Conservation (phyloP, 1,139 yeast genomes). For the Sugiyamaella grinbergsii region DNA sequence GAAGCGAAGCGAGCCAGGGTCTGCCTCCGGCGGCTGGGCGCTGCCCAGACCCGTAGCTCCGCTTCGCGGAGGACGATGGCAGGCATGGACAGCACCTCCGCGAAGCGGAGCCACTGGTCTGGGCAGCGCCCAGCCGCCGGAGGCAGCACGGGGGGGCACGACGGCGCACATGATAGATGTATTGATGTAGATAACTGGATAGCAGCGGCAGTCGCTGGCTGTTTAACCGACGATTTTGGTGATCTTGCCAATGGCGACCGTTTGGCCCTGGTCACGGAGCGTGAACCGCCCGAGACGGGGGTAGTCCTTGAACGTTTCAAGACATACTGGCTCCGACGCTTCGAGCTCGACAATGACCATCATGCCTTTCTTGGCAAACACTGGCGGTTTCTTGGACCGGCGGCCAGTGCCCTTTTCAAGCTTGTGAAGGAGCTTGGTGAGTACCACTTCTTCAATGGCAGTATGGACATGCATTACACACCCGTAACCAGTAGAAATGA, state of each 20-base stretch:
- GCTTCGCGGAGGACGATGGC: too few species aligned
- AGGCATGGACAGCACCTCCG: too few species aligned
- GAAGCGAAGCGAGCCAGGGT: conserved; percentile 13
- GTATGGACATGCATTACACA: conserved; percentile 99
- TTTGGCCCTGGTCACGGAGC: conserved; percentile 95
- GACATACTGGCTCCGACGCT: conserved; percentile 82
- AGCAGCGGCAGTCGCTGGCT: conserved; percentile 2
- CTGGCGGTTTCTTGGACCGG: conserved; percentile 94
- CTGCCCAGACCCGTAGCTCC: too few species aligned
- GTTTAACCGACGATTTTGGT: conserved; percentile 44
- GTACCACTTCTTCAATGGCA: conserved; percentile 91
- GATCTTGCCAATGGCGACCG: conserved; percentile 98
- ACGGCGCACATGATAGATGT: neutral
- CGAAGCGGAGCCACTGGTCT: too few species aligned
- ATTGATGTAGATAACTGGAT: too few species aligned
- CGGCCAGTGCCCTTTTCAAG: conserved; percentile 96
- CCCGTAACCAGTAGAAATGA: conserved; percentile 90
- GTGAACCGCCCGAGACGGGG: conserved; percentile 98
- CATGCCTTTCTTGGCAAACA: conserved; percentile 99
- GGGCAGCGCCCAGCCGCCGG: too few species aligned
- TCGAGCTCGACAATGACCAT: conserved; percentile 92
- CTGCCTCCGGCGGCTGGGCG: too few species aligned
- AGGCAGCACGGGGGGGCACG: conserved; percentile 10
- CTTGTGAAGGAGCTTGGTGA: conserved; percentile 83
- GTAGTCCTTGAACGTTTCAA: conserved; percentile 87